A percentile compares a stretch with the other conserved stretches of the same genome.
Conservation (phyloP, 352 stramenopile species). For the Bremia lactucae region DNA sequence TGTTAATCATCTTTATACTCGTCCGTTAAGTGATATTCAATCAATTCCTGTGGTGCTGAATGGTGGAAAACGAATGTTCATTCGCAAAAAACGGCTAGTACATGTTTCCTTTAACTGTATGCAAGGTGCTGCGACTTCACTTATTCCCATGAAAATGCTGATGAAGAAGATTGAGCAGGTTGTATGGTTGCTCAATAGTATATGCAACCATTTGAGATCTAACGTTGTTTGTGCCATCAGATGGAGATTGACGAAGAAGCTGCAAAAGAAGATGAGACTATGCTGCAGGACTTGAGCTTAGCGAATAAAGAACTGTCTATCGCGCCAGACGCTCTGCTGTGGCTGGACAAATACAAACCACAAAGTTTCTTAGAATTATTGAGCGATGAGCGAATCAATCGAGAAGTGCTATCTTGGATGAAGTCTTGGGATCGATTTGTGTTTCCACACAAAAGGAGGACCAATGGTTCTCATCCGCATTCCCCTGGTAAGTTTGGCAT, state of each 20-base stretch:
- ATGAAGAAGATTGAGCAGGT: constrained; percentile 51
- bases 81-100: constrained; percentile 46
- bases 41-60: constrained; percentile 47
- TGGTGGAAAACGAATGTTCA: constrained; percentile 43
- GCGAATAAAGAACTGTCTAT: background rate
- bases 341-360: constrained; percentile 96
- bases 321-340: constrained; percentile 49
- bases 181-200: constrained; percentile 1
- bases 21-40: constrained; percentile 52
- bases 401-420: constrained; percentile 91
- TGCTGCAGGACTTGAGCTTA: constrained; percentile 4
- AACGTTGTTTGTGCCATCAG: constrained; percentile 16
- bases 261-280: constrained; percentile 19
- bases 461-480: constrained; percentile 8
- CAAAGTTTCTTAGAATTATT: constrained; percentile 90
- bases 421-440: constrained; percentile 94
- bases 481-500: constrained; percentile 6
- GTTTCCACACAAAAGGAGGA: constrained; percentile 68
- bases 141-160: constrained; percentile 43
- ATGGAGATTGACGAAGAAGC: constrained; percentile 57
- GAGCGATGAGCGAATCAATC: constrained; percentile 93
- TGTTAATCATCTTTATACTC: constrained; percentile 37
- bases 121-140: constrained; percentile 14
- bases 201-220: background rate
- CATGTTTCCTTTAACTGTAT: constrained; percentile 3